Conservation (phyloP, 768 basidiomycete species). For the Lentinula aciculospora region DNA sequence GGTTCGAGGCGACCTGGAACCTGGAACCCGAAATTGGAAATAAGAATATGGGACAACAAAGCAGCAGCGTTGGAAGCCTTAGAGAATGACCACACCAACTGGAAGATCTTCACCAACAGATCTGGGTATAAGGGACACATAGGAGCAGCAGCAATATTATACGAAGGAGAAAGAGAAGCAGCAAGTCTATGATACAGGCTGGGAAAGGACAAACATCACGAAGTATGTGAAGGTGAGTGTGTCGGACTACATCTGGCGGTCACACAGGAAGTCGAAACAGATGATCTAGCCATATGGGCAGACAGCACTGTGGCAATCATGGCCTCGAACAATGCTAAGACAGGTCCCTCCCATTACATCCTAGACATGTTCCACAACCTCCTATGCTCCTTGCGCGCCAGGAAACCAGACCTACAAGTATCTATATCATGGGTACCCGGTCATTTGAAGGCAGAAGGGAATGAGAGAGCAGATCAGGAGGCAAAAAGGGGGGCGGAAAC, state of each 20-base stretch:
- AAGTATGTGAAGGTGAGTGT: too few species aligned
- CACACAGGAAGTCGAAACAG: too few species aligned
- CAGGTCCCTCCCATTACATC: not conserved
- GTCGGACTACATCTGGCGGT: too few species aligned
- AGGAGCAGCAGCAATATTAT: conserved; percentile 6
- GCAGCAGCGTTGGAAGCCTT: not conserved
- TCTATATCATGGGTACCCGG: not conserved
- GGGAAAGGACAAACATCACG: not conserved
- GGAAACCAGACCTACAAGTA: not conserved
- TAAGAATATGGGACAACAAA: not conserved
- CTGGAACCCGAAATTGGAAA: not conserved
- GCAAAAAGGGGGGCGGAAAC: too few species aligned
- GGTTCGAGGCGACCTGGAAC: too few species aligned
- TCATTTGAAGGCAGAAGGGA: not conserved
- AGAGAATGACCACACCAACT: not conserved
- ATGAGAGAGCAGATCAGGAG: not conserved
- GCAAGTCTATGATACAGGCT: too few species aligned
- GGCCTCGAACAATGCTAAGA: not conserved
- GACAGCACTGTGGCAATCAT: too few species aligned
- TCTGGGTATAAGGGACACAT: conserved; percentile 8
- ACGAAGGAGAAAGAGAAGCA: not conserved
- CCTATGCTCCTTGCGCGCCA: too few species aligned
- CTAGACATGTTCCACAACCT: not conserved
- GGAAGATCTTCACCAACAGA: conserved; percentile 15
- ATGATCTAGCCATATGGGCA: too few species aligned